phyloP scores from a whole-genome alignment of 75 land plant species.

The Cupressus sempervirens region DNA sequence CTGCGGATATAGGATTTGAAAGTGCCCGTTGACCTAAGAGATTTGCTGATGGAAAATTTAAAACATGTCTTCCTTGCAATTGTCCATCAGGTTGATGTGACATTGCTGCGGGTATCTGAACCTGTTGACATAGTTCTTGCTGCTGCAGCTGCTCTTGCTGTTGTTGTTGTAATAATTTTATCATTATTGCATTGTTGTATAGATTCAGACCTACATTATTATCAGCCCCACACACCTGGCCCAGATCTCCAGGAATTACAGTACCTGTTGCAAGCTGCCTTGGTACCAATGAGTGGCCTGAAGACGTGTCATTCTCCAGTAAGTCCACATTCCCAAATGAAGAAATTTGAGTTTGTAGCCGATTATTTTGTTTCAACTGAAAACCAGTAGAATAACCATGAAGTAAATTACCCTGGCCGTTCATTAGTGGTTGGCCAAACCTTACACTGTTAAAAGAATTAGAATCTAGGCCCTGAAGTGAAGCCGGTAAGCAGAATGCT shows the following conservation, averaged over 20 bases:
- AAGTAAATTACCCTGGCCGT: conserved; percentile 10
- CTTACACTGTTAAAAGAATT: conserved; percentile 14
- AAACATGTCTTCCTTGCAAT: conserved; percentile 1
- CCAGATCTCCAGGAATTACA: conserved; percentile 7
- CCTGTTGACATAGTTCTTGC: conserved; percentile 9
- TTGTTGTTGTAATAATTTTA: conserved; percentile 14
- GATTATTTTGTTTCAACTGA: conserved; percentile 15
- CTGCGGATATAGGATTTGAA: neutral
- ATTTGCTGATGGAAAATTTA: neutral
- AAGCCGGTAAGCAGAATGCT: conserved; percentile 13
- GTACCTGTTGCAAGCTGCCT: conserved; percentile 19
- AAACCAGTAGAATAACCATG: conserved; percentile 15
- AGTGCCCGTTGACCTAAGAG: neutral
- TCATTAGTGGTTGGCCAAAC: conserved; percentile 9
- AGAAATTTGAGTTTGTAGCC: conserved; percentile 15
- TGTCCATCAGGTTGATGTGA: conserved; percentile 6
- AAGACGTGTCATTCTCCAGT: conserved; percentile 9
- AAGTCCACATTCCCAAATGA: conserved; percentile 7
- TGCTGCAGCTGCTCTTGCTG: conserved; percentile 12
- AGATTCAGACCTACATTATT: conserved; percentile 11
- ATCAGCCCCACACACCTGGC: conserved; percentile 5
- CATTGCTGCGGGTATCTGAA: neutral
- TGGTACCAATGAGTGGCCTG: conserved; percentile 8
- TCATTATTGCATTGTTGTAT: conserved; percentile 21
- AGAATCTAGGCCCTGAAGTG: conserved; percentile 5